These are phyloP conservation scores for Neophaeococcomyces mojaviensis DNA, from an alignment of 2,329 filamentous ascomycete species.

Conservation along the genomic window DNA sequence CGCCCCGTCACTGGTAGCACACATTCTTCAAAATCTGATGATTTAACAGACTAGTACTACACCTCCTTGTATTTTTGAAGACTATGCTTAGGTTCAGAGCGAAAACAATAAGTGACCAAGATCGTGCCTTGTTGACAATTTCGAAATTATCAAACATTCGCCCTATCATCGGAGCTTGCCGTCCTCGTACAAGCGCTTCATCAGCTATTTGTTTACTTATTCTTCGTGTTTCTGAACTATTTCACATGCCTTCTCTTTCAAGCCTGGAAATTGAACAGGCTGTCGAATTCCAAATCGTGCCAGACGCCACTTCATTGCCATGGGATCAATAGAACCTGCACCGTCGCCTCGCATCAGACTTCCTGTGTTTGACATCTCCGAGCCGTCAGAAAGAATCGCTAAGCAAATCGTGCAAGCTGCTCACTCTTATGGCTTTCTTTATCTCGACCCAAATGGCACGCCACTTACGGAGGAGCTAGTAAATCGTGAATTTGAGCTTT, in stretches of 20 bases:
- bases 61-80: no score
- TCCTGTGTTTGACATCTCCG: slow-evolving; percentile 75
- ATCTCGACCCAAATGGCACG: slow-evolving; percentile 66
- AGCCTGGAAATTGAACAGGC: background rate
- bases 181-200: background rate
- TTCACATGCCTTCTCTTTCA: no score
- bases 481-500: slow-evolving; percentile 66
- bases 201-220: no score
- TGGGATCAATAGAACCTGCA: slow-evolving; percentile 1
- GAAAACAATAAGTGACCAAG: no score
- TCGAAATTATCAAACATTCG: no score
- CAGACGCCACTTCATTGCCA: background rate
- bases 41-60: no score
- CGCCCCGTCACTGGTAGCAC: no score
- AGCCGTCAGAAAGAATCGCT: slow-evolving; percentile 51
- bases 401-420: slow-evolving; percentile 70
- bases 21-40: no score
- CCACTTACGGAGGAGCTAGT: slow-evolving; percentile 62
- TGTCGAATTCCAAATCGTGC: no score
- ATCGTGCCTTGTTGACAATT: no score
- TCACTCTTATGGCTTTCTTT: slow-evolving; percentile 78
- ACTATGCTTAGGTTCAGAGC: no score
- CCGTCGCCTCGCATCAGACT: slow-evolving; percentile 38
- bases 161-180: background rate
- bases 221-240: no score